These are phyloP conservation scores for Pestalotiopsis sp. DNA, from an alignment of 2,329 filamentous ascomycete genomes.

Conservation along the genomic window DNA sequence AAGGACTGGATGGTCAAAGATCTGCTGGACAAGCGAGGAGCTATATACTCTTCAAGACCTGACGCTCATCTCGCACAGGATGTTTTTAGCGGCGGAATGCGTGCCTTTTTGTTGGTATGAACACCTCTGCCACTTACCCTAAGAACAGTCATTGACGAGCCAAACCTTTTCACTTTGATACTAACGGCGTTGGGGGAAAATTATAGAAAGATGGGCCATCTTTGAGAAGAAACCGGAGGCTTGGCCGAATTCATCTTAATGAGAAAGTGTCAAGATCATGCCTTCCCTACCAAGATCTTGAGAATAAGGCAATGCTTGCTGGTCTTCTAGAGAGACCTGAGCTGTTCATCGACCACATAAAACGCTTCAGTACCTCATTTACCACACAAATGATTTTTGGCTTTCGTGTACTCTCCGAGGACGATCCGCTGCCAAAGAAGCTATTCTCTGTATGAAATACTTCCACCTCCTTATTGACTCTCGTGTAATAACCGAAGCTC, in stretches of 20 bases:
- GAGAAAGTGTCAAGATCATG: slow-evolving; percentile 46
- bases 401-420: slow-evolving; percentile 34
- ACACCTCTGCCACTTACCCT: background rate
- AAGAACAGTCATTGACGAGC: no score
- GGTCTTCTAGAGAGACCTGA: slow-evolving; percentile 47
- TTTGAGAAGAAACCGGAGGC: slow-evolving; percentile 36
- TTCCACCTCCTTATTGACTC: background rate
- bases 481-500: no score
- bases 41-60: slow-evolving; percentile 50
- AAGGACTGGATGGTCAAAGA: slow-evolving; percentile 49
- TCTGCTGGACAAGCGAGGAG: slow-evolving; percentile 49
- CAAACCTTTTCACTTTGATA: no score
- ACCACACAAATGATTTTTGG: slow-evolving; percentile 53
- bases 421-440: slow-evolving; percentile 42
- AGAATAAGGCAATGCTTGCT: slow-evolving; percentile 55
- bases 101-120: slow-evolving; percentile 21
- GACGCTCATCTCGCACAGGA: slow-evolving; percentile 41
- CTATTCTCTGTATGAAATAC: background rate
- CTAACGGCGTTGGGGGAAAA: no score
- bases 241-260: slow-evolving; percentile 48
- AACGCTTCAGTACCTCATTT: slow-evolving; percentile 49
- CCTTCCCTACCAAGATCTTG: slow-evolving; percentile 55
- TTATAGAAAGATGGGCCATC: slow-evolving; percentile 30
- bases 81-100: slow-evolving; percentile 18
- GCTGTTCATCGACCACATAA: slow-evolving; percentile 42